Percentiles rank a stretch among this genome's conserved stretches.
Evolutionary conservation across 108 stramenopile genomes (phyloP).

Genomic region (Stephanodiscus triporus): DNA sequence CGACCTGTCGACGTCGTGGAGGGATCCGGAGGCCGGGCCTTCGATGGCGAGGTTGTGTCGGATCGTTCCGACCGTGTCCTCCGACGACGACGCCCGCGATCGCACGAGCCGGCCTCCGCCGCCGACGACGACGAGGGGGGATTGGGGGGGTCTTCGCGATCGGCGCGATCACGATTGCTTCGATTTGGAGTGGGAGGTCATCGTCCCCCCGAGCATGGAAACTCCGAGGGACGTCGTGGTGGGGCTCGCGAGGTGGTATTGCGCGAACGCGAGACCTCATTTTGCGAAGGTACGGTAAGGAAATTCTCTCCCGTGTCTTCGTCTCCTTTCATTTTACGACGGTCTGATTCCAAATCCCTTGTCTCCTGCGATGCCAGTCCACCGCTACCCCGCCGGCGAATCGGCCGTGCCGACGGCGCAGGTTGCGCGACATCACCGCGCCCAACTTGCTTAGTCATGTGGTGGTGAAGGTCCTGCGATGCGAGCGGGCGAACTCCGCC

Average conservation of each 20-base stretch:
- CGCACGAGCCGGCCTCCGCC: neutral
- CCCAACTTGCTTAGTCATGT: conserved; percentile 40
- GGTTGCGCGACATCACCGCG: conserved; percentile 33
- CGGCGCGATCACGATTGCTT: neutral
- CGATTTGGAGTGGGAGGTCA: conserved; percentile 37
- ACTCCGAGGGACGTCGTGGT: conserved; percentile 21
- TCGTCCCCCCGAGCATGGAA: conserved; percentile 21
- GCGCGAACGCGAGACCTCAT: conserved; percentile 3
- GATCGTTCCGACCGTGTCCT: conserved; percentile 15
- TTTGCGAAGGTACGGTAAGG: conserved; percentile 2
- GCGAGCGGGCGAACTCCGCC: conserved; percentile 28
- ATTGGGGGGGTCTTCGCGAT: neutral
- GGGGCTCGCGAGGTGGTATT: conserved; percentile 41
- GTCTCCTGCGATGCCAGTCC: neutral
- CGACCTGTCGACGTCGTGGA: conserved; percentile 41
- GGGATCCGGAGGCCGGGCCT: conserved; percentile 25
- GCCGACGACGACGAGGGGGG: neutral
- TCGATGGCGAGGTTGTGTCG: conserved; percentile 36
- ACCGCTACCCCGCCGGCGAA: neutral
- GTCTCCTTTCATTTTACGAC: neutral
- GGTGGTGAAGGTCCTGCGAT: conserved; percentile 47
- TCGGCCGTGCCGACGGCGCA: conserved; percentile 36
- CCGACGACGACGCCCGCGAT: neutral
- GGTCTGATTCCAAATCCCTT: neutral
- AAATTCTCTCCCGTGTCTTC: neutral